Evolutionary conservation across 202 grass and related monocot genomes (phyloP), one percentile per base, ranked within the genome.

Genomic region (Cymbopogon flexuosus): DNA sequence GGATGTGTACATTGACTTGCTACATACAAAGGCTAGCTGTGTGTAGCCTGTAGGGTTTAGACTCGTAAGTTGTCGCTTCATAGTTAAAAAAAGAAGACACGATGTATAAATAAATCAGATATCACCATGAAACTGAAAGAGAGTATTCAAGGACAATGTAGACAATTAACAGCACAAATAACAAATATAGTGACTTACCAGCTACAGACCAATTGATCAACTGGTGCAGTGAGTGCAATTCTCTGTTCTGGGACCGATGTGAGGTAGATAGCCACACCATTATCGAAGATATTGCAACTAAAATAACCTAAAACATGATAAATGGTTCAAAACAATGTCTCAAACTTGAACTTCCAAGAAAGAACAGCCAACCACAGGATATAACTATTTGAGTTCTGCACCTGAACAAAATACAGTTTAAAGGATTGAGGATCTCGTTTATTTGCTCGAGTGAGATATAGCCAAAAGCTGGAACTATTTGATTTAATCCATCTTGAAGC

Each of bases 241-340:
- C 89, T 87, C 86, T 92, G 72, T 92, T 92, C 80, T 81, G 73
- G 70, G 91, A 76, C 47, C 94, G 89, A 70, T 97, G 91, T 46
- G 91, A 92, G 51, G 94, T 97, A 22, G 94, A 92, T 69, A 97
- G 59, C 85, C 91, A 85, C 70, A 97, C 94, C 91, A 97, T 97
- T 81, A 89, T 67, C 29, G 91, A 92, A 85, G 94, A 94, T 74
- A 97, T 41, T 56, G 42, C 89, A 58, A 97, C 88, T 59, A 97
- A 90, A 85, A 77, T 71, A 61, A 88, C 83, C 94, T 97, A 83
- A 78, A 42, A 30, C 73, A 88, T 70, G 78, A 9, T 19, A 88
- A 76, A 47, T 3, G 76, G 60, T 14, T 45, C 37, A 87, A 45
- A 80, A 51, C 73, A 86, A 67, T 75, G 2, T 51, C 21, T 43